These are phyloP conservation scores for Tolypocladium paradoxum DNA, from an alignment of 2,329 filamentous ascomycete species.

Conservation along the genomic window DNA sequence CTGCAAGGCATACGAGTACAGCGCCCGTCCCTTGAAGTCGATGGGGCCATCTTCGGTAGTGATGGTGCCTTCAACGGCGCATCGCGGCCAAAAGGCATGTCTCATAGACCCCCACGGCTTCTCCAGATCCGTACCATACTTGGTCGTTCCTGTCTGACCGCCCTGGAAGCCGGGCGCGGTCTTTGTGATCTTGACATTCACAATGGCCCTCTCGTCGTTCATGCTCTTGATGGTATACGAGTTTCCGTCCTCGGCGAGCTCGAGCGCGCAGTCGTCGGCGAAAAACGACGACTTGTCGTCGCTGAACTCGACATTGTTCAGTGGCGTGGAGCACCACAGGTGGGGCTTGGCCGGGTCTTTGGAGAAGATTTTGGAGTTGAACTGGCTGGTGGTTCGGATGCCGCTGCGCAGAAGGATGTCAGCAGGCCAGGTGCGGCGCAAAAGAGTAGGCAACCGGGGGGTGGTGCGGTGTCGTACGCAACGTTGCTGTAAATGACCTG, in stretches of 20 bases:
- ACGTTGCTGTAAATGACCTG: slow-evolving; percentile 99
- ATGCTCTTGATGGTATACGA: slow-evolving; percentile 85
- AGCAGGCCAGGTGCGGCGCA: slow-evolving; percentile 4
- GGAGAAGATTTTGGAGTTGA: slow-evolving; percentile 89
- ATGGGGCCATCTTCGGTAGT: slow-evolving; percentile 71
- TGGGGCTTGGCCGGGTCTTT: slow-evolving; percentile 59
- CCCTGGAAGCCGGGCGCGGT: slow-evolving; percentile 70
- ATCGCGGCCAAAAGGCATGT: slow-evolving; percentile 91
- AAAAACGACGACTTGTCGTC: slow-evolving; percentile 75
- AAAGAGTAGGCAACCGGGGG: not conserved
- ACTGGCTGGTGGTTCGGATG: slow-evolving; percentile 81
- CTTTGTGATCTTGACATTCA: slow-evolving; percentile 76
- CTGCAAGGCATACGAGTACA: slow-evolving; percentile 80
- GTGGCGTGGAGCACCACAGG: slow-evolving; percentile 73
- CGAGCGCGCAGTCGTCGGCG: slow-evolving; percentile 74
- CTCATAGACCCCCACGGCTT: slow-evolving; percentile 89
- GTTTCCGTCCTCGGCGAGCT: slow-evolving; percentile 75
- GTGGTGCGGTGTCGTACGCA: slow-evolving; percentile 47
- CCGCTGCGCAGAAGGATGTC: slow-evolving; percentile 44
- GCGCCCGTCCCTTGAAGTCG: slow-evolving; percentile 68
- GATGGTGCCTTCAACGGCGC: slow-evolving; percentile 70
- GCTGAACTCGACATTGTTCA: slow-evolving; percentile 73
- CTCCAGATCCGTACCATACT: slow-evolving; percentile 74
- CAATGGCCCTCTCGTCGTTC: slow-evolving; percentile 66
- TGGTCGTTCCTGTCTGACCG: slow-evolving; percentile 73